Percentiles rank a stretch among this genome's conserved stretches.
These are phyloP conservation scores for Aspergillus taichungensis DNA, from an alignment of 495 filamentous ascomycete genomes.

Conservation along the genomic window DNA sequence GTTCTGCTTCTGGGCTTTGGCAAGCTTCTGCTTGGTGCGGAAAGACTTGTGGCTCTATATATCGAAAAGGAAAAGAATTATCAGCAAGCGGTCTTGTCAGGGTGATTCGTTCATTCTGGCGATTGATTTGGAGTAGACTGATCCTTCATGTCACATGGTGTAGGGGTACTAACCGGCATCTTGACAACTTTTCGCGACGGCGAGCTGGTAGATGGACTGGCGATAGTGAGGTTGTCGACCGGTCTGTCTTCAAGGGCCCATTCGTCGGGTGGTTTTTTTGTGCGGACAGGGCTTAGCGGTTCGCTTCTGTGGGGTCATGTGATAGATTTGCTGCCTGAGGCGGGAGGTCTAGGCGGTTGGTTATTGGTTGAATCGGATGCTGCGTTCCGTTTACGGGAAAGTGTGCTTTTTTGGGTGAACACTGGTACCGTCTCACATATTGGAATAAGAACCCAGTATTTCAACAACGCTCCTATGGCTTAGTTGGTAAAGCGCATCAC, in stretches of 20 bases:
- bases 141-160: not conserved
- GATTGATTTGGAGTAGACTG: not conserved
- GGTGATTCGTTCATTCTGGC: slow-evolving; percentile 1
- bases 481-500: slow-evolving; percentile 6
- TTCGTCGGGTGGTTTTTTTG: slow-evolving; percentile 32
- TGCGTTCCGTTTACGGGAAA: too few species aligned
- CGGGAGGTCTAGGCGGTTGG: not conserved
- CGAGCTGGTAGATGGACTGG: slow-evolving; percentile 36
- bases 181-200: slow-evolving; percentile 54
- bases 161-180: slow-evolving; percentile 64
- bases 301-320: slow-evolving; percentile 39
- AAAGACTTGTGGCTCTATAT: slow-evolving; percentile 94
- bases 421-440: too few species aligned
- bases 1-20: slow-evolving; percentile 99
- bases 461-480: not conserved
- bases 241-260: slow-evolving; percentile 14
- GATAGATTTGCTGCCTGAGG: slow-evolving; percentile 21
- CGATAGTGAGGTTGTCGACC: slow-evolving; percentile 33
- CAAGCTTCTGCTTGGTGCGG: slow-evolving; percentile 99
- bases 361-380: not conserved
- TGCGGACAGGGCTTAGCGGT: slow-evolving; percentile 40
- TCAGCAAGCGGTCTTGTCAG: slow-evolving; percentile 11
- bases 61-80: slow-evolving; percentile 6
- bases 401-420: too few species aligned
- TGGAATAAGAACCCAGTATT: too few species aligned